Conservation (phyloP, 306 rosid genomes). For the Macrotyloma uniflorum region DNA sequence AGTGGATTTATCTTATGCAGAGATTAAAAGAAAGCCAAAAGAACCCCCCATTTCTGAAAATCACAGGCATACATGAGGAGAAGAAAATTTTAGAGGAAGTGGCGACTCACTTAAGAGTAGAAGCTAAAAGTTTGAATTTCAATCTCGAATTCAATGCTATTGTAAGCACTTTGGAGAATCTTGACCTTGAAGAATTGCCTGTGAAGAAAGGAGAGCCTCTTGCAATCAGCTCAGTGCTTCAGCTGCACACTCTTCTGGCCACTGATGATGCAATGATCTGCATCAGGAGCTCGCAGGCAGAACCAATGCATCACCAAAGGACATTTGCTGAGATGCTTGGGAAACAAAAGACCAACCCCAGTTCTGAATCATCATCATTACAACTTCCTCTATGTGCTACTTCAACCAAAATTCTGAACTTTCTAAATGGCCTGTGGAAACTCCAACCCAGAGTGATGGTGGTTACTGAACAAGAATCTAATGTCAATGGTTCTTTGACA, state of each 20-base stretch:
- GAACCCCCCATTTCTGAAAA: conserved; percentile 58
- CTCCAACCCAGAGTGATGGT: conserved; percentile 68
- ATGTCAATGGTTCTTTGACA: conserved; percentile 51
- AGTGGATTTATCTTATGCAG: conserved; percentile 65
- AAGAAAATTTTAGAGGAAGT: conserved; percentile 61
- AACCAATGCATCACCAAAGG: conserved; percentile 30
- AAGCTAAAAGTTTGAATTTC: conserved; percentile 60
- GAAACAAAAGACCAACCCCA: conserved; percentile 34
- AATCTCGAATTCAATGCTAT: conserved; percentile 56
- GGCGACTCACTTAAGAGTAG: conserved; percentile 45
- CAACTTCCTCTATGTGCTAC: conserved; percentile 47
- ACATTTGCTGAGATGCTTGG: conserved; percentile 54
- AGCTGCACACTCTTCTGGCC: conserved; percentile 68
- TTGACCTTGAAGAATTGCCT: conserved; percentile 55
- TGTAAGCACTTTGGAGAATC: conserved; percentile 56
- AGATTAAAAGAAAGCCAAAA: conserved; percentile 43
- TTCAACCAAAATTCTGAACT: conserved; percentile 59
- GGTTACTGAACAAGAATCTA: conserved; percentile 72
- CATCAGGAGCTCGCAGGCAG: conserved; percentile 30
- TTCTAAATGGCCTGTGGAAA: conserved; percentile 51
- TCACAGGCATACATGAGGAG: conserved; percentile 65
- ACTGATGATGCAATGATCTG: conserved; percentile 45
- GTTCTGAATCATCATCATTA: conserved; percentile 53
- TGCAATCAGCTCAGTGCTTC: conserved; percentile 69
- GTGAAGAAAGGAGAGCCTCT: conserved; percentile 69